phyloP scores from a whole-genome alignment of 176 grass and related monocot genomes.

The Musa itinerans region DNA sequence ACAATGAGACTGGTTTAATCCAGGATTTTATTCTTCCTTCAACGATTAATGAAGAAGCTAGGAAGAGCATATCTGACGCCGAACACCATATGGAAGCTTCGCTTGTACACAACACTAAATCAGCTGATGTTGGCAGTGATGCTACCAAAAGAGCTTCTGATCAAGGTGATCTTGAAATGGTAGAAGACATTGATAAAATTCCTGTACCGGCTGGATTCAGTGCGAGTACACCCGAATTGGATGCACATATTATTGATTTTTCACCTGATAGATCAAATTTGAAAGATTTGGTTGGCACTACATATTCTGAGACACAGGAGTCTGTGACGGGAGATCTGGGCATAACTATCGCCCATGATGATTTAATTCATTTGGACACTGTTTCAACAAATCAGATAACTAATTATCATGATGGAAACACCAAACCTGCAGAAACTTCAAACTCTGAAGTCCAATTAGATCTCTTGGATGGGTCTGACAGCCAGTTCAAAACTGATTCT shows the following conservation, averaged over 20 bases:
- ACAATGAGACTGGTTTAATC: conserved; percentile 10
- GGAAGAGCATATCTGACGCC: neutral
- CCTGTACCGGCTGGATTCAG: neutral
- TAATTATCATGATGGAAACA: conserved; percentile 20
- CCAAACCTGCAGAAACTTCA: conserved; percentile 25
- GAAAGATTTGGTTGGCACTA: conserved; percentile 1
- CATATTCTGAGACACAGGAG: conserved; percentile 5
- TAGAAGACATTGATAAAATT: conserved; percentile 16
- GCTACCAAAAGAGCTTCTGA: neutral
- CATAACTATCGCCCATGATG: neutral
- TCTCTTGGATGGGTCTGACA: conserved; percentile 12
- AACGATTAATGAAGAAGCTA: conserved; percentile 13
- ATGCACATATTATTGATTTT: neutral
- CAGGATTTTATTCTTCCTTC: neutral
- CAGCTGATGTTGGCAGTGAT: neutral
- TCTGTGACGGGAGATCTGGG: neutral
- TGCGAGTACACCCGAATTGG: neutral
- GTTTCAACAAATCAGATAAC: neutral
- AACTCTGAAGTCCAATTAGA: conserved; percentile 17
- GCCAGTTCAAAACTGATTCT: conserved; percentile 22
- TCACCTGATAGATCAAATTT: neutral
- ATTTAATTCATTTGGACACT: neutral
- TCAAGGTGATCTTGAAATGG: conserved; percentile 19
- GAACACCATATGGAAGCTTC: conserved; percentile 5
- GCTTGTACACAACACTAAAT: neutral